Conservation (phyloP, 2,329 filamentous ascomycete genomes). For the Cytospora piceicola region DNA sequence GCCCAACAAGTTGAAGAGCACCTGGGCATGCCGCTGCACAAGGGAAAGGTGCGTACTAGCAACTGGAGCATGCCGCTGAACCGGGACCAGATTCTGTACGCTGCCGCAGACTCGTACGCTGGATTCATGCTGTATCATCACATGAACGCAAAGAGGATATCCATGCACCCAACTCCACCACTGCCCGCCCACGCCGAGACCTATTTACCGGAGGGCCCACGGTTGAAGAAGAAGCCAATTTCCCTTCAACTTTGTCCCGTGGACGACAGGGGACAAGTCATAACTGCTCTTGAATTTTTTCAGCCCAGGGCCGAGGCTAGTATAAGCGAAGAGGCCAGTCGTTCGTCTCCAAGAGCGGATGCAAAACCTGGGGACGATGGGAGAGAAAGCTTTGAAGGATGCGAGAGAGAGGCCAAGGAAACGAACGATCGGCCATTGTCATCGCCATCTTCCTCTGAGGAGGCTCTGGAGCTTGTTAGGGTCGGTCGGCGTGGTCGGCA, state of each 20-base stretch:
- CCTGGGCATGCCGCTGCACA: conserved; percentile 74
- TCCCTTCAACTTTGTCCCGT: conserved; percentile 8
- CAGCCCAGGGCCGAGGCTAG: neutral
- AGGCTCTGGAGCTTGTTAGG: neutral
- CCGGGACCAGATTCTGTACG: conserved; percentile 71
- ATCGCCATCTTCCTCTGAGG: neutral
- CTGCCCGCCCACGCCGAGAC: conserved; percentile 71
- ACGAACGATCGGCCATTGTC: neutral
- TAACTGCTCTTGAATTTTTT: conserved; percentile 16
- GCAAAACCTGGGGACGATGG: neutral
- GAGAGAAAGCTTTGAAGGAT: neutral
- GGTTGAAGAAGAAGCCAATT: neutral
- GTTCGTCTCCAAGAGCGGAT: neutral
- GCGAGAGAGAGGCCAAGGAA: neutral
- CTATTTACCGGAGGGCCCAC: conserved; percentile 62
- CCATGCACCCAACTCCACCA: conserved; percentile 71
- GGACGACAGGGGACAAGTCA: neutral
- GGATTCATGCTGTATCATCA: conserved; percentile 72
- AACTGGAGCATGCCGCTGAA: conserved; percentile 72
- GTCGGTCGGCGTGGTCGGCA: conserved; percentile 18
- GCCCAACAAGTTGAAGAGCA: conserved; percentile 71
- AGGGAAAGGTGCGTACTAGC: conserved; percentile 72
- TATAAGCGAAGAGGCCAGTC: neutral
- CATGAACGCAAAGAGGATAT: conserved; percentile 69
- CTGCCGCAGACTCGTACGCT: conserved; percentile 84